Evolutionary conservation across 176 grass and related monocot genomes (phyloP).

Genomic region (Cenchrus fungigraminus): DNA sequence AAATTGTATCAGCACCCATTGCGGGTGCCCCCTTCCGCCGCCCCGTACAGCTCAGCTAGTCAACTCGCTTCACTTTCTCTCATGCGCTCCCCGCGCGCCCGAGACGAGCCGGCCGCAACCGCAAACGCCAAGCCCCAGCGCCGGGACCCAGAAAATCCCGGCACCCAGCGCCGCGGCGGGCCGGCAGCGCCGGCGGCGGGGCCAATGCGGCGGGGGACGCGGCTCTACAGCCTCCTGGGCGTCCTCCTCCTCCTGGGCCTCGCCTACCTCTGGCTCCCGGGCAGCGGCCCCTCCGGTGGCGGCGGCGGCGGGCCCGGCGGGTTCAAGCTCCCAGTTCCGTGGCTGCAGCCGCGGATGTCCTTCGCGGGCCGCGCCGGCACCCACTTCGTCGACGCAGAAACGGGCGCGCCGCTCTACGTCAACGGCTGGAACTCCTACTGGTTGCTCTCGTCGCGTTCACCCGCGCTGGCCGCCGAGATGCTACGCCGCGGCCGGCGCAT

Average conservation of each 20-base stretch:
- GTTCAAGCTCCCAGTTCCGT: slow-evolving; percentile 73
- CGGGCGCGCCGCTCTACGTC: slow-evolving; percentile 66
- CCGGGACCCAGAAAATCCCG: neutral
- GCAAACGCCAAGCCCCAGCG: neutral
- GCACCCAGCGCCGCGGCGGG: neutral
- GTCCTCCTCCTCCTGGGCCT: slow-evolving; percentile 65
- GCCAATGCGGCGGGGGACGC: slow-evolving; percentile 57
- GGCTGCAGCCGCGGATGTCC: slow-evolving; percentile 79
- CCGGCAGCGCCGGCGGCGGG: neutral
- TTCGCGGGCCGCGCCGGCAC: slow-evolving; percentile 67
- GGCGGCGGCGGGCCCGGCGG: slow-evolving; percentile 12
- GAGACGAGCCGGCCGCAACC: neutral
- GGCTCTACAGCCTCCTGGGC: slow-evolving; percentile 67
- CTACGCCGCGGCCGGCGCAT: slow-evolving; percentile 66
- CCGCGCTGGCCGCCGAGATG: slow-evolving; percentile 65
- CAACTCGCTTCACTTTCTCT: neutral
- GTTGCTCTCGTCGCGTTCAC: slow-evolving; percentile 58
- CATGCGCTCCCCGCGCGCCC: neutral
- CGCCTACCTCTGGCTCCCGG: slow-evolving; percentile 60
- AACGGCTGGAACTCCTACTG: slow-evolving; percentile 99
- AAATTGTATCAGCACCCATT: too few relatives aligned
- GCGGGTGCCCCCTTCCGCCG: neutral
- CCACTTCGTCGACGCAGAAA: slow-evolving; percentile 62
- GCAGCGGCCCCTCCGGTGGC: neutral
- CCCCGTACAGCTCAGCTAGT: neutral